phyloP scores from a whole-genome alignment of 257 asterid genomes.

The Solanum chiquidenum region DNA sequence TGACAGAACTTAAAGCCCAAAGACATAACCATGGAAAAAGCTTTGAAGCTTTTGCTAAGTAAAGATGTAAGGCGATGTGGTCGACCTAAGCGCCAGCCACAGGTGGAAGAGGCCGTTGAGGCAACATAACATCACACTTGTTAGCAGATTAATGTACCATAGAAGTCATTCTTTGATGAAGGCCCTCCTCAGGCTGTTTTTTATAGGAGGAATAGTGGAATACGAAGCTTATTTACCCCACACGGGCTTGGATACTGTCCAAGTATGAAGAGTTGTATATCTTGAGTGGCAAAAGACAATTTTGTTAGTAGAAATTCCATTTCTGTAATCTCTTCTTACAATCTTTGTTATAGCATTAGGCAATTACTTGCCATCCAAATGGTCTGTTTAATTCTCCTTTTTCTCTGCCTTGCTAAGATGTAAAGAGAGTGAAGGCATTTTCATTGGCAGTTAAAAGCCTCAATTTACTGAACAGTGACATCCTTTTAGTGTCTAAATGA shows the following conservation, averaged over 20 bases:
- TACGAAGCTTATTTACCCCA: neutral
- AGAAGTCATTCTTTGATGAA: neutral
- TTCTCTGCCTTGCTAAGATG: neutral
- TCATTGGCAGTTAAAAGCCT: neutral
- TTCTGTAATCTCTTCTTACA: neutral
- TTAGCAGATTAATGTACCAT: neutral
- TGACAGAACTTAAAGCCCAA: slow-evolving; percentile 46
- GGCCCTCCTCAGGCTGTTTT: neutral
- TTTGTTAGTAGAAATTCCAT: neutral
- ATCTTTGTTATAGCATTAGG: neutral
- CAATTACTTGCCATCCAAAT: neutral
- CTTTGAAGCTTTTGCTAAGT: slow-evolving; percentile 48
- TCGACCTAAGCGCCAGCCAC: slow-evolving; percentile 38
- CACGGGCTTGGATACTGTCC: neutral
- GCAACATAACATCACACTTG: slow-evolving; percentile 11
- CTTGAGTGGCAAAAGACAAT: neutral
- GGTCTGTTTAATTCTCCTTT: neutral
- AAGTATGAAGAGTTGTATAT: neutral
- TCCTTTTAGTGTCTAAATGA: neutral
- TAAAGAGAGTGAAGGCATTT: neutral
- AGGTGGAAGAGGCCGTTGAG: slow-evolving; percentile 24
- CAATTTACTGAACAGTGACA: neutral
- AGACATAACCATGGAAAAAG: slow-evolving; percentile 61
- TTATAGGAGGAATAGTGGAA: neutral
- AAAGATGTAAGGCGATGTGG: slow-evolving; percentile 51